These are phyloP conservation scores for Chloroidium sp. DNA, from an alignment of 163 green algal species.

Conservation along the genomic window DNA sequence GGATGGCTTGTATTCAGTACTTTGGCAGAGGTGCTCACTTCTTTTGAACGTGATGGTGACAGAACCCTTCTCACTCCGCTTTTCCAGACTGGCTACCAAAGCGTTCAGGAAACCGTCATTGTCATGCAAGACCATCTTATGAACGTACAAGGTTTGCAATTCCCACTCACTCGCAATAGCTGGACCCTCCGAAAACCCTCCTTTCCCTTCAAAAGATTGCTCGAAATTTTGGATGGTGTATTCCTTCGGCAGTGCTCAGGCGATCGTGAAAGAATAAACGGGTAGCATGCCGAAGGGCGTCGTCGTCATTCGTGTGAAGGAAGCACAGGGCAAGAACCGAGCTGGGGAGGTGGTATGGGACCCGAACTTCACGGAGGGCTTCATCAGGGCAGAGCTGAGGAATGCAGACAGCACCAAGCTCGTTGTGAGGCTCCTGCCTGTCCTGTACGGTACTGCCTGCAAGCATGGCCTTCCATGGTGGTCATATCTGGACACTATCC, in stretches of 20 bases:
- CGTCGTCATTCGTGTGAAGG: constrained; percentile 45
- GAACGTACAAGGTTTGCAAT: no score
- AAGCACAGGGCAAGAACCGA: constrained; percentile 50
- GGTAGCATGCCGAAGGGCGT: constrained; percentile 22
- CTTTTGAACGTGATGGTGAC: not conserved
- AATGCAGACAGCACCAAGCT: constrained; percentile 9
- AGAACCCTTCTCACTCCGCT: not conserved
- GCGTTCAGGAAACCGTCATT: not conserved
- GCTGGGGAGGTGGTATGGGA: constrained; percentile 58
- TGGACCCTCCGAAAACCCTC: no score
- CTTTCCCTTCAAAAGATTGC: no score
- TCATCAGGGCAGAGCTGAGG: constrained; percentile 23
- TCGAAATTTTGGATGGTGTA: no score
- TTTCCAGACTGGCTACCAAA: not conserved
- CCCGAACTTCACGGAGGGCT: constrained; percentile 36
- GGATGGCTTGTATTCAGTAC: not conserved
- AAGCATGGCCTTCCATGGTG: no score
- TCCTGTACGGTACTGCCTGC: not conserved
- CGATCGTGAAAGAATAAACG: no score
- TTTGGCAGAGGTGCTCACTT: not conserved
- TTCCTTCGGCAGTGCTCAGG: no score
- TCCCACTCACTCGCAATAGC: no score
- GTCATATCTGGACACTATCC: no score
- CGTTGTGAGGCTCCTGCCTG: not conserved
- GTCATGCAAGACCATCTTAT: not conserved